A percentile compares a stretch with the other conserved stretches of the same genome.
Evolutionary conservation across 2,329 filamentous ascomycete species (phyloP).

Genomic region (Pseudogymnoascus pannorum): DNA sequence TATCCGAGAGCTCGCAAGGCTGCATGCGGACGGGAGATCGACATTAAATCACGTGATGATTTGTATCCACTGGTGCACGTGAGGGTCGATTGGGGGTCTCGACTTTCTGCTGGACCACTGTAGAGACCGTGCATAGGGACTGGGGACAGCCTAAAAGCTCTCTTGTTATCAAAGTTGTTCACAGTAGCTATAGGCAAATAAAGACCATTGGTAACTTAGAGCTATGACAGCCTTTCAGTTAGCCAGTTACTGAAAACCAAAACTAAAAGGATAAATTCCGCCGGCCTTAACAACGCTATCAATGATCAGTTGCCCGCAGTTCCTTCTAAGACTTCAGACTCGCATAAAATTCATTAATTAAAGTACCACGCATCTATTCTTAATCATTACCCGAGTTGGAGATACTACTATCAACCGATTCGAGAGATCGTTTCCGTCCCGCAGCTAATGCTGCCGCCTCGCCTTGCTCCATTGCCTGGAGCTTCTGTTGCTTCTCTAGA

Average conservation of each 20-base stretch:
- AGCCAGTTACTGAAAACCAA: not conserved
- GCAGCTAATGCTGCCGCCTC: slow-evolving; percentile 44
- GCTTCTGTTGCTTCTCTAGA: slow-evolving; percentile 39
- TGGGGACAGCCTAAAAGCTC: not conserved
- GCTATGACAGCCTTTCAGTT: not conserved
- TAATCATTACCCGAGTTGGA: not conserved
- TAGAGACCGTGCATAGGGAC: not conserved
- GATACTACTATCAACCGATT: slow-evolving; percentile 18
- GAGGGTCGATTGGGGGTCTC: not conserved
- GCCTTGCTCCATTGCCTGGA: slow-evolving; percentile 54
- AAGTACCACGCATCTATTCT: not conserved
- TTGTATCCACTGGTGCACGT: not conserved
- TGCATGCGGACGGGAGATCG: slow-evolving; percentile 8
- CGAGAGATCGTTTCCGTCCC: slow-evolving; percentile 13
- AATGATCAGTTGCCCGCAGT: not conserved
- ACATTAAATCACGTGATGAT: not conserved
- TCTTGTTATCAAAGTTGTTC: not conserved
- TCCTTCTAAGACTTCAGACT: not conserved
- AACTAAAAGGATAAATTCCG: not conserved
- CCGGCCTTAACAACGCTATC: not conserved
- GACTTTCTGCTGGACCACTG: not conserved
- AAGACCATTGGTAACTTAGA: not conserved
- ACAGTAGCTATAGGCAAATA: not conserved
- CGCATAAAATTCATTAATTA: slow-evolving; percentile 6
- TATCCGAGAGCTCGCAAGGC: not conserved